Base-by-base conservation (phyloP, 805 yeast genomes). In the Komagataella phaffii region DNA sequence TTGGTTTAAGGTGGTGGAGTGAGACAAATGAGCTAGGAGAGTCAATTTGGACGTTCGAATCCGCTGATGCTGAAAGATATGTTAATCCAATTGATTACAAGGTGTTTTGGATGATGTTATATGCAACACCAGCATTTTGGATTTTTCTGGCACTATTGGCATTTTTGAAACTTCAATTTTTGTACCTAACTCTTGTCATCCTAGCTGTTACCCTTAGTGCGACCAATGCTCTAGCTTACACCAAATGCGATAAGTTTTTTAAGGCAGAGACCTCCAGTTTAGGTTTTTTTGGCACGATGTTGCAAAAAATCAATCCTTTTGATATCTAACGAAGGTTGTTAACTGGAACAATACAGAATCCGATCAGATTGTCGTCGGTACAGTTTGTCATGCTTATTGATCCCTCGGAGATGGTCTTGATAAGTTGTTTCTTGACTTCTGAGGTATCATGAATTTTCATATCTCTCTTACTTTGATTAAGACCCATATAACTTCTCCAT, bases 1-100 rank as follows among this genome's bases (percentile, higher is more conserved):
- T 93, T 3, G 98, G 97, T 0, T 73, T 93, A 56, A 75, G 95
- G 56, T 91, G 99, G 99, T 91, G 98, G 96, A 93, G 91, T 63
- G 97, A 91, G 63, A 74, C 89, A 0, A 71, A 76, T 24, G 72
- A 69, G 17, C 64, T 75, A 7, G 88, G 88, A 1, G 81, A 82
- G 57, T 80, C 83, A 51, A 75, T 81, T 10, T 88, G 95, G 95
- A 95, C 88, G 18, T 88, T 88, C 61, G 96, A 88, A 63, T 80
- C 88, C 2, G 90, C 93, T 3, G 87, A 86, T 60, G 85, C 86
- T 6, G 67, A 70, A 47, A 69, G 85, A 53, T 72, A 74, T 57
- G 85, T 91, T 60, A 91, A 91, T 61, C 96, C 96, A 30, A 86
- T 93, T 49, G 98, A 91, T 63, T 84, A 96, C 7, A 85, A 83